A percentile compares a stretch with the other conserved stretches of the same genome.
Evolutionary conservation across 1,284 basidiomycete genomes (phyloP).

Genomic region (Apiotrichum gracile): DNA sequence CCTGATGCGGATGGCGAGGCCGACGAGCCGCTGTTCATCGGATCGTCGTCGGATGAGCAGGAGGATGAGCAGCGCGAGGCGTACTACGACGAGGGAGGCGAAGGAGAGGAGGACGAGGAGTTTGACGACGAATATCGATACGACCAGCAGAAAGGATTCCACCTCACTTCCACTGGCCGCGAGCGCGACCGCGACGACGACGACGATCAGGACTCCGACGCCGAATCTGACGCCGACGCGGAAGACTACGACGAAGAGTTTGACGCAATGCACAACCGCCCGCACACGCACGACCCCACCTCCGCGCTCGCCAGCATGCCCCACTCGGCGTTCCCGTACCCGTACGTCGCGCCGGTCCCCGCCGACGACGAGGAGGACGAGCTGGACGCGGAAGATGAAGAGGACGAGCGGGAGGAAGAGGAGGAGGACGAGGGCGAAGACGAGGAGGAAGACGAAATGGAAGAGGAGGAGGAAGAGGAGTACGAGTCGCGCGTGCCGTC

Average conservation of each 20-base stretch:
- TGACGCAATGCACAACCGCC: too few relatives aligned
- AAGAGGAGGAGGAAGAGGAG: slow-evolving; percentile 1
- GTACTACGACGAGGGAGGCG: slow-evolving; percentile 4
- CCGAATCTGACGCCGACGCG: not conserved
- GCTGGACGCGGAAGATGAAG: not conserved
- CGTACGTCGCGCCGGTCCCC: too few relatives aligned
- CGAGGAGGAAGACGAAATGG: not conserved
- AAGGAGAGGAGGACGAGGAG: slow-evolving; percentile 1
- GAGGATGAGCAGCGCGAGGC: not conserved
- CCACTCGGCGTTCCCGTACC: too few relatives aligned
- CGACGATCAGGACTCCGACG: not conserved
- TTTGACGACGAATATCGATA: too few relatives aligned
- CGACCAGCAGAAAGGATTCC: too few relatives aligned
- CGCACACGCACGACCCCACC: too few relatives aligned
- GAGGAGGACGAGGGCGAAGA: not conserved
- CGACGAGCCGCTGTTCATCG: not conserved
- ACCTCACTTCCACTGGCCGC: too few relatives aligned
- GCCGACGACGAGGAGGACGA: not conserved
- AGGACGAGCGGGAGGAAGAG: not conserved
- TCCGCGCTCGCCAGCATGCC: too few relatives aligned
- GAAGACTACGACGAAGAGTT: slow-evolving; percentile 3
- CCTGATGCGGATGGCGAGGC: not conserved
- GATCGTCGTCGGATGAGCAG: not conserved
- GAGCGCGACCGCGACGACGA: too few relatives aligned
- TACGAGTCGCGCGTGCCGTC: not conserved